Evolutionary conservation across 192 early-diverging fungal genomes (phyloP), one percentile per base, ranked within the genome.

Genomic region (Entophlyctis luteolus): DNA sequence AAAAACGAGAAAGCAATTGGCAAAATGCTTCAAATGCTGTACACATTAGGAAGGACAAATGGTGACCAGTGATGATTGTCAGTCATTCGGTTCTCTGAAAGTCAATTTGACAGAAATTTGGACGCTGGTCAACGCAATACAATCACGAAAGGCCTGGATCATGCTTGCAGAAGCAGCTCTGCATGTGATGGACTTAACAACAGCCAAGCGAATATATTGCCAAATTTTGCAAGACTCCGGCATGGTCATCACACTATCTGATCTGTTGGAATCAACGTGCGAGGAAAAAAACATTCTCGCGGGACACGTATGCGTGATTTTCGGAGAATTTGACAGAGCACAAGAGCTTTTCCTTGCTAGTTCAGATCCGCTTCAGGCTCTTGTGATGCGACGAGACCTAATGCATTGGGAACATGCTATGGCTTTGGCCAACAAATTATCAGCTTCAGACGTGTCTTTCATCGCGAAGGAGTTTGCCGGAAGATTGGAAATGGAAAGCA

Each of bases 351-450:
- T 82, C 46, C 59, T 82, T 16, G 49, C 70, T 18, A 81, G 76
- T 67, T 48, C 67, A 20, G 55, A 81, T 22, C 78, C 78, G 25
- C 66, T 62, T 23, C 73, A 65, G 14, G 81, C 81, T 22, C 59
- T 84, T n/a, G 55, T 77, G 20, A 70, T 84, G 31, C 65, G 77
- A 20, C 47, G 74, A 1, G 70, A 78, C 37, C 54, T 84, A 45
- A 68, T 75, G 63, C 78, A 84, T 4, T 84, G 79, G 78, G 82
- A 84, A 28, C 77, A 81, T 45, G 82, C 82, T 1, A 54, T 84
- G 57, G 48, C 38, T 14, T 45, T 84, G 20, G 82, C 82, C 1
- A 62, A 23, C 0, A 79, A 67, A 8, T 67, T 81, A 29, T 55
- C 71, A 3, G 81, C 80, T 10, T 39, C 68, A 14, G 80, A 84